These are phyloP conservation scores for Eremochloa ophiuroides DNA, from an alignment of 176 grass and related monocot genomes.

Conservation along the genomic window DNA sequence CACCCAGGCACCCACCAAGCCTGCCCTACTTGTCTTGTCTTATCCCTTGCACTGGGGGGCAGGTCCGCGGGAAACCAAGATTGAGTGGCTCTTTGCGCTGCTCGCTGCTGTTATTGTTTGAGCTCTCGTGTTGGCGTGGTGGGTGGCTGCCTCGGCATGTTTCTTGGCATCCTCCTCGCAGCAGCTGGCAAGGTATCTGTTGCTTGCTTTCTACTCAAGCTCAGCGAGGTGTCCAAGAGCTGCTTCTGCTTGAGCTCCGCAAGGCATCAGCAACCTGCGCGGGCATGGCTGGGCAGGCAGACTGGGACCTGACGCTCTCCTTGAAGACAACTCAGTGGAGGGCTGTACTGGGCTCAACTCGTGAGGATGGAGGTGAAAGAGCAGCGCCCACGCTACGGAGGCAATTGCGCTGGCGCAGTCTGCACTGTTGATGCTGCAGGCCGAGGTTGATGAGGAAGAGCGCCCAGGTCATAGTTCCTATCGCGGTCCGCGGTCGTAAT, in stretches of 20 bases:
- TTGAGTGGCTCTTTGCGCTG: background rate
- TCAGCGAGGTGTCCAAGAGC: no score
- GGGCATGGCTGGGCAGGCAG: background rate
- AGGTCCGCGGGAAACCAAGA: background rate
- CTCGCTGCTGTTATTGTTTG: background rate
- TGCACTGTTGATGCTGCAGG: background rate
- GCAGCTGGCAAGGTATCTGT: background rate
- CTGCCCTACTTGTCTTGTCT: background rate
- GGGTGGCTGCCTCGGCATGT: background rate
- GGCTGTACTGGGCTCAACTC: background rate
- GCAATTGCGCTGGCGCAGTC: background rate
- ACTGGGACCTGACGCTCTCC: background rate
- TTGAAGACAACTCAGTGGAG: background rate
- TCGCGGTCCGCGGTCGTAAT: background rate
- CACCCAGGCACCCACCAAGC: background rate
- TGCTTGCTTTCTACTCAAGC: background rate
- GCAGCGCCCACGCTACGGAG: background rate
- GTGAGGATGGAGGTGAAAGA: background rate
- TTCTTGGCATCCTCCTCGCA: background rate
- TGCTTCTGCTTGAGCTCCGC: background rate
- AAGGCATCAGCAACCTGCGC: background rate
- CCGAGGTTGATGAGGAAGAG: background rate
- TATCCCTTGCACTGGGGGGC: background rate
- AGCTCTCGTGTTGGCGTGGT: background rate
- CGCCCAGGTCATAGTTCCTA: background rate